phyloP scores from a whole-genome alignment of 2,329 filamentous ascomycete genomes.

The Capronia coronata region DNA sequence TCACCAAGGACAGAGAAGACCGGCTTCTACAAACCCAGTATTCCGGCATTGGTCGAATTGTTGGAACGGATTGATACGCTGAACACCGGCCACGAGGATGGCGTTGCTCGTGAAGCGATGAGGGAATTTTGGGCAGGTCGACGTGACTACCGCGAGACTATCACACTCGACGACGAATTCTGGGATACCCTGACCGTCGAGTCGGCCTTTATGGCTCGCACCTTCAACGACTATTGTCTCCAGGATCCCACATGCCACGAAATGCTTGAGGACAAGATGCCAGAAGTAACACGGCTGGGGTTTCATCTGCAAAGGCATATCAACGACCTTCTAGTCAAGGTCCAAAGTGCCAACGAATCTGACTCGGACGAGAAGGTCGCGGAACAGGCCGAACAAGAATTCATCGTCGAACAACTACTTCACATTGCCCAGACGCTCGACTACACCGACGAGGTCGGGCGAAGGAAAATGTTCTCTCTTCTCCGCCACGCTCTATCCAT shows the following conservation, averaged over 20 bases:
- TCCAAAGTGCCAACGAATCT: slow-evolving; percentile 40
- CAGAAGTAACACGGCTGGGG: slow-evolving; percentile 85
- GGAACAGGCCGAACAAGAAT: slow-evolving; percentile 83
- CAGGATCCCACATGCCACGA: slow-evolving; percentile 67
- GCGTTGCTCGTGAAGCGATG: slow-evolving; percentile 91
- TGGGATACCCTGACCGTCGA: slow-evolving; percentile 58
- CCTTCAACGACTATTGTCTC: slow-evolving; percentile 90
- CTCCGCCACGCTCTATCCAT: slow-evolving; percentile 79
- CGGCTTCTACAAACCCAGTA: slow-evolving; percentile 53
- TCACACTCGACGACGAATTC: slow-evolving; percentile 42
- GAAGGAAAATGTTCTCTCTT: slow-evolving; percentile 90
- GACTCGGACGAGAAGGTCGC: slow-evolving; percentile 57
- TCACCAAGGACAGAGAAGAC: slow-evolving; percentile 38
- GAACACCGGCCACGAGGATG: slow-evolving; percentile 81
- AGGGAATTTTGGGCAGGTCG: slow-evolving; percentile 91
- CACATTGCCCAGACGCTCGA: slow-evolving; percentile 88
- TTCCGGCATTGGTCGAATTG: slow-evolving; percentile 81
- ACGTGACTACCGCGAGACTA: slow-evolving; percentile 49
- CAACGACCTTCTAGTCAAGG: slow-evolving; percentile 40
- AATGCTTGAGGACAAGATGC: slow-evolving; percentile 84
- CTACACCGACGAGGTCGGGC: slow-evolving; percentile 94
- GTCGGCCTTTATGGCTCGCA: slow-evolving; percentile 81
- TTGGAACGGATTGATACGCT: slow-evolving; percentile 90
- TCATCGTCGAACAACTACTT: slow-evolving; percentile 89
- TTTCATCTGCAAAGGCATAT: slow-evolving; percentile 81